Conservation (phyloP, 2,329 filamentous ascomycete genomes). For the Aphanoascus verrucosus region DNA sequence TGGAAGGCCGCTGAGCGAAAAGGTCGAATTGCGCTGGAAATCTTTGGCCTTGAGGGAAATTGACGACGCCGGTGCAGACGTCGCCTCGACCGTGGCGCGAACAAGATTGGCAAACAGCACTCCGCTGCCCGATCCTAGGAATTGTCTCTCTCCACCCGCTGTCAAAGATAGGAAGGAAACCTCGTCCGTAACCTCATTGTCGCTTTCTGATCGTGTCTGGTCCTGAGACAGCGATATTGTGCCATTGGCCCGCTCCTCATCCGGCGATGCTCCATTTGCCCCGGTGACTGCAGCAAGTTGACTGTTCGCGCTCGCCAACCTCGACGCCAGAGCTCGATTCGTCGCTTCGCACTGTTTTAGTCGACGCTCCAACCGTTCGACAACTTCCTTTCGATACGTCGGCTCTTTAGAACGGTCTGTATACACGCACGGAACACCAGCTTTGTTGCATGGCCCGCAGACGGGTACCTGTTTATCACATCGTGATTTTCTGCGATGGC, state of each 20-base stretch:
- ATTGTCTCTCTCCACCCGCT: conserved; percentile 36
- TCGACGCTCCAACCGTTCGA: conserved; percentile 29
- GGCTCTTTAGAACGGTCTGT: conserved; percentile 16
- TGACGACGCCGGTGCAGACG: conserved; percentile 11
- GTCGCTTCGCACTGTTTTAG: conserved; percentile 19
- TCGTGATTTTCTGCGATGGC: conserved; percentile 34
- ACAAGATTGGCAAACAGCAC: conserved; percentile 36
- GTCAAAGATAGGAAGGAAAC: conserved; percentile 37
- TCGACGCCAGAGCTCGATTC: conserved; percentile 14
- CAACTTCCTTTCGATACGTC: conserved; percentile 28
- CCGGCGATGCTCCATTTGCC: neutral
- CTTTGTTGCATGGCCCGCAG: conserved; percentile 31
- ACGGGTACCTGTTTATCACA: conserved; percentile 33
- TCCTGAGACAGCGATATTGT: neutral
- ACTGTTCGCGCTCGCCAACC: conserved; percentile 11
- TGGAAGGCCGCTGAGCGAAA: conserved; percentile 9
- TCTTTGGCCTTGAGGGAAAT: conserved; percentile 11
- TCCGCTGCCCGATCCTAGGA: conserved; percentile 28
- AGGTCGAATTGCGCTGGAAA: conserved; percentile 7
- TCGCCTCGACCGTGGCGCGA: conserved; percentile 20
- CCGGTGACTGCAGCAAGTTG: conserved; percentile 6
- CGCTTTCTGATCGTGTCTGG: conserved; percentile 10
- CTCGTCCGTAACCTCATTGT: conserved; percentile 31
- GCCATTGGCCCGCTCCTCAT: conserved; percentile 1
- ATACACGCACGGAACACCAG: conserved; percentile 25